Base-by-base conservation (phyloP, 192 early-diverging fungal species). In the Neocallimastix lanati region DNA sequence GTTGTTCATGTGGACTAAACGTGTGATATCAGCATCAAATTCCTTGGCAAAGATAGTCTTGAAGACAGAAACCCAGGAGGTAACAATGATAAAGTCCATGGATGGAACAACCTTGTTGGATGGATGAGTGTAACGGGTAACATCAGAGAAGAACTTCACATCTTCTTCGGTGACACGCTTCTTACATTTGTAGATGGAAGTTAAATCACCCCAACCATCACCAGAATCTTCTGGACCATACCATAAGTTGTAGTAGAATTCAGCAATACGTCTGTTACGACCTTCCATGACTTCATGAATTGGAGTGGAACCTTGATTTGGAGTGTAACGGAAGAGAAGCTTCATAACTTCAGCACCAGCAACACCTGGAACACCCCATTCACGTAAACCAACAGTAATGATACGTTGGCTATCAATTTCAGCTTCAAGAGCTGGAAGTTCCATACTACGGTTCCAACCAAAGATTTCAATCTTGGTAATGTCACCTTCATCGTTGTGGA, bases 31-130 rank as follows among this genome's bases (percentile, higher is more conserved):
- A 77, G 94, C 96, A 83, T 98, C 94, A 80, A 98, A 94, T 30
- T 94, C 92, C 85, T 94, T 93, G 78, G 95, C 93, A 86, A 95
- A 89, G 78, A 98, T 94, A 27, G 94, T 94, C 86, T 93, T 93
- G 84, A 96, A 93, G 79, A 96, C 92, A 29, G 91, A 93, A 88
- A 89, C 89, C 95, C 95, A 93, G 37, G 92, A 93, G 78, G 94
- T 93, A 77, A 96, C 94, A 79, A 98, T 98, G 77, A 93, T 94
- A 86, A 95, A 96, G 87, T 96, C 94, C 93, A 98, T 92, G 27
- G 96, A 95, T 76, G 92, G 90, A 82, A 67, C 50, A 67, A 67
- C 5, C 50, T 67, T 67, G 25, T 67, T 67, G 9, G 50, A 67
- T n/a, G 50, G 50, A 9, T 67, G 50, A 67, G 50, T 67, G 50